Percentiles rank a stretch among this genome's conserved stretches.
Evolutionary conservation across 2,329 filamentous ascomycete genomes (phyloP).

Genomic region (Drechslerella coelobrocha): DNA sequence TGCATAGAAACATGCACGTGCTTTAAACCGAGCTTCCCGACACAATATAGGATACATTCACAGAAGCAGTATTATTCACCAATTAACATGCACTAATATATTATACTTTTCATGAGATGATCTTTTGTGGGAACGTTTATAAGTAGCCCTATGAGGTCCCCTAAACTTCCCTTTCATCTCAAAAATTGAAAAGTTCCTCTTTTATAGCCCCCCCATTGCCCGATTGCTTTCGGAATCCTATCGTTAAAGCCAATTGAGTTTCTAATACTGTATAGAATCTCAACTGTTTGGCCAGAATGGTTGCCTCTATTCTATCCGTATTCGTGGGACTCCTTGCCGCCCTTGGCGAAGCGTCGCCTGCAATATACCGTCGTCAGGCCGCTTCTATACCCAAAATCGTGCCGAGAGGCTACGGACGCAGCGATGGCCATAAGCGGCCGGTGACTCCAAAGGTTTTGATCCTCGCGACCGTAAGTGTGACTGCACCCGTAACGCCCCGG

Average conservation of each 20-base stretch:
- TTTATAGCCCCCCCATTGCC: not conserved
- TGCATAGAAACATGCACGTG: too few relatives aligned
- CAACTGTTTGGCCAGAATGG: not conserved
- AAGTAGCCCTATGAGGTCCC: too few relatives aligned
- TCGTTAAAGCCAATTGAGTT: not conserved
- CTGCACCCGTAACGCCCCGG: not conserved
- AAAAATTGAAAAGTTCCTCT: too few relatives aligned
- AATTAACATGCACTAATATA: too few relatives aligned
- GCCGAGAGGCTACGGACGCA: slow-evolving; percentile 6
- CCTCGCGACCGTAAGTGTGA: slow-evolving; percentile 65
- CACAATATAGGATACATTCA: too few relatives aligned
- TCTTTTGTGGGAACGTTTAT: too few relatives aligned
- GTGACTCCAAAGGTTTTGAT: slow-evolving; percentile 69
- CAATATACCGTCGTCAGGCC: not conserved
- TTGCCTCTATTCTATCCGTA: not conserved
- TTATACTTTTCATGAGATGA: too few relatives aligned
- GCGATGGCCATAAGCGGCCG: not conserved
- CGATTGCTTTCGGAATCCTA: not conserved
- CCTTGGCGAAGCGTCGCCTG: not conserved
- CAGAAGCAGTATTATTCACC: too few relatives aligned
- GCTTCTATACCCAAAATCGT: not conserved
- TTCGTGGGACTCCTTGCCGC: slow-evolving; percentile 2
- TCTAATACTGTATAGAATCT: not conserved
- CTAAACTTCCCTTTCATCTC: too few relatives aligned
- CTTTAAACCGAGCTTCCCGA: too few relatives aligned